Base-by-base conservation (phyloP, 805 yeast genomes). In the Teunomyces aglyptinius region DNA sequence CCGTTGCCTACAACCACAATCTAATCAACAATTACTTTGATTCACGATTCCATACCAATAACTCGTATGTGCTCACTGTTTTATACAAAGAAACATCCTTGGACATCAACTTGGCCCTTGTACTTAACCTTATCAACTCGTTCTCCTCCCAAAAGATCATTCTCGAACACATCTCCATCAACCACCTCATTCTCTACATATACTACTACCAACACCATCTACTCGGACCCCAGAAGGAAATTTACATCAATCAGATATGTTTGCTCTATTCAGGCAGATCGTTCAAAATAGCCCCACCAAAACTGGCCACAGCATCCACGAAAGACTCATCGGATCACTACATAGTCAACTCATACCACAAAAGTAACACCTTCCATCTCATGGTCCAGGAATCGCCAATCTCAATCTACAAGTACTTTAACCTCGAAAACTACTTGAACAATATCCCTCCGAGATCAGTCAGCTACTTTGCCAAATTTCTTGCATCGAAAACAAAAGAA, bases 121-220 rank as follows among this genome's bases (percentile, higher is more conserved):
- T 58, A 12, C 38, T 43, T 11, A 52, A 49, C 41, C 41, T 57
- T 18, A 51, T 58, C 39, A 48, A 49, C 36, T 40, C 59, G 12
- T 42, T 41, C 20, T 26, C 43, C 11, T 20, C 41, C 15, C 29
- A 12, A 5, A 33, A 45, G 8, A 26, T 46, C 44, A 36, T 39
- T 11, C 28, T 36, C 27, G 33, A 31, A 1, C 48, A 52, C 5
- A 32, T 59, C 26, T 56, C 57, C 22, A 29, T 55, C 20, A 56
- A 55, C 46, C 63, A 59, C 43, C 48, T 60, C 13, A 49, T 56
- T 18, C 42, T 57, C 7, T 60, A 57, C 45, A 38, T 60, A 13
- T 52, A 48, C 34, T 49, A 52, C 40, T 48, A 52, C 44, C 55
- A 50, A 36, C 33, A 19, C 18, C 44, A 32, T 5, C 36, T 54